Evolutionary conservation across 805 yeast genomes (phyloP).

Genomic region (Candida namnaoensis): DNA sequence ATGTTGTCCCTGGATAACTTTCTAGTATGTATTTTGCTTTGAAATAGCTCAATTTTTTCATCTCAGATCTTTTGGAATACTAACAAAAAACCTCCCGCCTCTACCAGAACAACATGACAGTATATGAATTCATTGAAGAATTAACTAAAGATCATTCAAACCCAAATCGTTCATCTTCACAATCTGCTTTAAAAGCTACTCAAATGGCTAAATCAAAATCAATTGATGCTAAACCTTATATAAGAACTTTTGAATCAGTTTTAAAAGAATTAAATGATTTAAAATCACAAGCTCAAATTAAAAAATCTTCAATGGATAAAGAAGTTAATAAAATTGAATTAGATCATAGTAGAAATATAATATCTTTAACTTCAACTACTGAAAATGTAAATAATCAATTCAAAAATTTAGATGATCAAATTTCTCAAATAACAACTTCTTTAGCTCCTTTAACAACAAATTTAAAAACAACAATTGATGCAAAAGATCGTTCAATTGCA

Average conservation of each 20-base stretch:
- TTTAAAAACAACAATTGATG: slow-evolving; percentile 56
- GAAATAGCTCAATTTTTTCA: no score
- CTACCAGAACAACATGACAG: slow-evolving; percentile 47
- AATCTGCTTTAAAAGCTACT: no score
- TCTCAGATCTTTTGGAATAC: background rate
- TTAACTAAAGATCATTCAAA: slow-evolving; percentile 57
- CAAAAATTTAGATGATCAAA: slow-evolving; percentile 38
- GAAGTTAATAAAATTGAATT: slow-evolving; percentile 56
- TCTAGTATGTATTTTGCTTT: slow-evolving; percentile 20
- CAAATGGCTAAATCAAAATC: slow-evolving; percentile 20
- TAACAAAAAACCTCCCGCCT: background rate
- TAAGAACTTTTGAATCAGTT: slow-evolving; percentile 85
- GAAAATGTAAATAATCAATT: slow-evolving; percentile 38
- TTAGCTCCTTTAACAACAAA: slow-evolving; percentile 66
- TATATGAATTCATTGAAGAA: slow-evolving; percentile 74
- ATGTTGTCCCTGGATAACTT: slow-evolving; percentile 54
- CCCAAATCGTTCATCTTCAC: no score
- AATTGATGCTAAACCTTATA: slow-evolving; percentile 89
- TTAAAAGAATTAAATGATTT: slow-evolving; percentile 61
- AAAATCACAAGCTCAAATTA: slow-evolving; percentile 42
- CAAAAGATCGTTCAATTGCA: slow-evolving; percentile 64
- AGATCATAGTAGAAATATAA: slow-evolving; percentile 58
- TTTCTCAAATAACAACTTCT: slow-evolving; percentile 46
- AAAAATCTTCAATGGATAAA: slow-evolving; percentile 41
- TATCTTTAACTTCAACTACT: slow-evolving; percentile 42